Percentiles rank a stretch among this genome's conserved stretches.
phyloP scores from a whole-genome alignment of 495 filamentous ascomycete genomes.

The Penicillium lagena region DNA sequence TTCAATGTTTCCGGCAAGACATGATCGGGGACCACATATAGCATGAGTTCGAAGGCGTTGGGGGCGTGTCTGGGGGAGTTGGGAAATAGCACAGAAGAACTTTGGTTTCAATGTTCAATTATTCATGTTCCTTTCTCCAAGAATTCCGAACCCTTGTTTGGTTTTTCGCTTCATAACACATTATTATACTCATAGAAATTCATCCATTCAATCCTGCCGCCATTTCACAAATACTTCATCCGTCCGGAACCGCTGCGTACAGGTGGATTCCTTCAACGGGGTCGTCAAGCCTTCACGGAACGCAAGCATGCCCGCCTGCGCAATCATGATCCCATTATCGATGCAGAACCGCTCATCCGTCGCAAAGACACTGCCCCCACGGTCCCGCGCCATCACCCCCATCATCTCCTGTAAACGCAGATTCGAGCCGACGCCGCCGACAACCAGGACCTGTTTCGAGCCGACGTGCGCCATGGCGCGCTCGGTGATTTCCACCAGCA shows the following conservation, averaged over 20 bases:
- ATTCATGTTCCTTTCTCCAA: too few relatives aligned
- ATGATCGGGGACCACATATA: neutral
- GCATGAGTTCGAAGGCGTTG: constrained; percentile 4
- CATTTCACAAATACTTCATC: constrained; percentile 91
- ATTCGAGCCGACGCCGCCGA: constrained; percentile 98
- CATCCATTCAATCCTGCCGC: constrained; percentile 50
- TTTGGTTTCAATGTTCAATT: too few relatives aligned
- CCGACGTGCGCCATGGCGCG: constrained; percentile 97
- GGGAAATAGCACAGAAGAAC: neutral
- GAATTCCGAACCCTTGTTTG: neutral
- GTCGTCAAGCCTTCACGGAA: constrained; percentile 74
- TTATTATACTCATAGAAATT: constrained; percentile 5
- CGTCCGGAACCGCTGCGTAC: constrained; percentile 91
- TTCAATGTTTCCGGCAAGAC: too few relatives aligned
- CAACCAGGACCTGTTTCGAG: constrained; percentile 82
- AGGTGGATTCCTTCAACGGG: constrained; percentile 71
- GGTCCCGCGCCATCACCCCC: constrained; percentile 87
- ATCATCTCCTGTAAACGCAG: constrained; percentile 97
- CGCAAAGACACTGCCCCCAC: constrained; percentile 85
- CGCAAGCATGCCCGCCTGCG: constrained; percentile 85
- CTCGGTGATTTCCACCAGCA: constrained; percentile 98
- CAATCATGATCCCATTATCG: constrained; percentile 99
- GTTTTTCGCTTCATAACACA: constrained; percentile 13
- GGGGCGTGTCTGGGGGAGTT: neutral
- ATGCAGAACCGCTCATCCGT: constrained; percentile 98